These are phyloP conservation scores for Priceomyces fermenticarens DNA, from an alignment of 805 yeast genomes.

Conservation along the genomic window DNA sequence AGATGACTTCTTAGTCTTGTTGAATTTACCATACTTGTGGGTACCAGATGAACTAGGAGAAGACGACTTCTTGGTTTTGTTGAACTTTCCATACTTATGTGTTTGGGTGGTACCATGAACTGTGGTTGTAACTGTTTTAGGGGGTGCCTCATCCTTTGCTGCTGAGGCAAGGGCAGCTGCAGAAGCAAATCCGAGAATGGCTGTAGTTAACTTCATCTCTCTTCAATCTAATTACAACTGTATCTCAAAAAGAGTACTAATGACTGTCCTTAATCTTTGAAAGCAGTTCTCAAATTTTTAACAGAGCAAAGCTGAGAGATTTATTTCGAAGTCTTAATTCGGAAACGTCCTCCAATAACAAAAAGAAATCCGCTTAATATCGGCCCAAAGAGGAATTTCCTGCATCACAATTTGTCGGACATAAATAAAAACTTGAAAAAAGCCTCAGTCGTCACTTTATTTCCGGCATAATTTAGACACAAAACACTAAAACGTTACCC, in stretches of 20 bases:
- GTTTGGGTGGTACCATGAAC: slow-evolving; percentile 37
- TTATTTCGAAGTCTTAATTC: slow-evolving; percentile 6
- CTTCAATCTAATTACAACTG: background rate
- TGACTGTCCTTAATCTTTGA: background rate
- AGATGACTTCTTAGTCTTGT: slow-evolving; percentile 31
- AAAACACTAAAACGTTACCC: no score
- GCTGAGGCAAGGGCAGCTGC: slow-evolving; percentile 26
- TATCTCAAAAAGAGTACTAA: background rate
- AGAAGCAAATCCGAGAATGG: slow-evolving; percentile 39
- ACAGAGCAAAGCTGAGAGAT: slow-evolving; percentile 4
- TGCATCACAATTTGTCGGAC: background rate
- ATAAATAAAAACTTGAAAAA: background rate
- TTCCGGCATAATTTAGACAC: no score
- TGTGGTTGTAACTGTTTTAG: slow-evolving; percentile 28
- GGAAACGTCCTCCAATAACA: slow-evolving; percentile 1
- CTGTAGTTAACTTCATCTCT: slow-evolving; percentile 42
- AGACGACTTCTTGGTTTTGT: slow-evolving; percentile 40
- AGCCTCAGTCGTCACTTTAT: no score
- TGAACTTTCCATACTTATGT: slow-evolving; percentile 55
- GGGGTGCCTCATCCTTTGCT: slow-evolving; percentile 14
- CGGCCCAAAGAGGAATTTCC: background rate
- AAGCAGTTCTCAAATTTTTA: no score
- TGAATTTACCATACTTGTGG: slow-evolving; percentile 29
- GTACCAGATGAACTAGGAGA: slow-evolving; percentile 18
- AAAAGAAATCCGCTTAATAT: background rate